phyloP scores from a whole-genome alignment of 208 protist genomes.

The Crithidia brevicula region DNA sequence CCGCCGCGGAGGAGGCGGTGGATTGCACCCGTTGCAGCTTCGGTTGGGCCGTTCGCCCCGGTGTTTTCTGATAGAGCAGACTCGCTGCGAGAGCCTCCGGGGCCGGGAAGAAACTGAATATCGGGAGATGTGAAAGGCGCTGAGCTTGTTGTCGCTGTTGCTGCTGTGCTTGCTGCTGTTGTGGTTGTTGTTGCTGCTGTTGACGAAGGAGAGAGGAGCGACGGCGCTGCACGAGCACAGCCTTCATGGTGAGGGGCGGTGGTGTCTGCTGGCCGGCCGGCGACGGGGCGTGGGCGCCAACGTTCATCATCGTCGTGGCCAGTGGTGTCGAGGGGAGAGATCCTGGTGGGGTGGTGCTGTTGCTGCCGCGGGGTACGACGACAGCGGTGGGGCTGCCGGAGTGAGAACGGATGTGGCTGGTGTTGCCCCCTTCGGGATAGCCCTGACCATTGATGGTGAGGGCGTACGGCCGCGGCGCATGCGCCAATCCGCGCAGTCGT shows the following conservation, averaged over 20 bases:
- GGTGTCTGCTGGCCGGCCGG: background rate
- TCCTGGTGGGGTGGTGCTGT: constrained; percentile 3
- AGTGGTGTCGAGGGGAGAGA: constrained; percentile 10
- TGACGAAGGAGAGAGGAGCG: constrained; percentile 11
- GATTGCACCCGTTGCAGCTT: constrained; percentile 14
- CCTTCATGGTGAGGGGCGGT: constrained; percentile 15
- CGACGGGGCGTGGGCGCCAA: background rate
- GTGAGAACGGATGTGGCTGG: constrained; percentile 2
- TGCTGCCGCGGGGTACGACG: constrained; percentile 1
- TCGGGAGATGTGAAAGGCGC: too few species aligned
- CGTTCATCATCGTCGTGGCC: background rate
- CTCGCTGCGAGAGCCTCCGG: constrained; percentile 8
- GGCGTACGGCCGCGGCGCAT: constrained; percentile 26
- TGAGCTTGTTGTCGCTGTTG: constrained; percentile 10
- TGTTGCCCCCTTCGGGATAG: background rate
- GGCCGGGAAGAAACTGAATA: constrained; percentile 12
- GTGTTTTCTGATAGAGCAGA: background rate
- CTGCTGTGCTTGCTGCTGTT: constrained; percentile 13
- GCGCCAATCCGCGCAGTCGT: constrained; percentile 8
- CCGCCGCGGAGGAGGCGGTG: constrained; percentile 6
- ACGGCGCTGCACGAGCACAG: constrained; percentile 16
- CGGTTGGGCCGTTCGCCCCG: background rate
- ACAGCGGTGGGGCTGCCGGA: constrained; percentile 15
- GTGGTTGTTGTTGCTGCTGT: background rate
- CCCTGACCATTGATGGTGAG: constrained; percentile 10